Base-by-base conservation (phyloP, 2,329 filamentous ascomycete genomes). In the Arthrobotrys iridis region DNA sequence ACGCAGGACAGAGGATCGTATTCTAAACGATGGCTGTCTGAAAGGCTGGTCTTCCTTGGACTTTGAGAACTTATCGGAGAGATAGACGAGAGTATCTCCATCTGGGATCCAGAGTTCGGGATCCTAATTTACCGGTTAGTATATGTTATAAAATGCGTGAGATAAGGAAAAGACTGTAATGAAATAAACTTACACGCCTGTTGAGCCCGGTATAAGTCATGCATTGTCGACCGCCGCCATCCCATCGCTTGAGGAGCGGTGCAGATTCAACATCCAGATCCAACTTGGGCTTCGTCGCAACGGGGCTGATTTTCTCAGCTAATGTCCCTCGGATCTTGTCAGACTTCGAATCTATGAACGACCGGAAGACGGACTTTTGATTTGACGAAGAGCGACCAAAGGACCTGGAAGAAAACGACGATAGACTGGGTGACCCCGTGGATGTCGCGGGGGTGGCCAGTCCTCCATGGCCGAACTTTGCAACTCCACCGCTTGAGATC, bases 21-120 rank as follows among this genome's bases (percentile, higher is more conserved):
- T 79, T 5, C 87, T 84, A 78, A 89, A 86, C 1, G 86, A 88
- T 2, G 86, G 85, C 35, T 84, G 84, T 0, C 84, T 76, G 72
- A 76, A 76, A 4, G 60, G 72, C 20, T 70, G 72, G 30, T 76
- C 72, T 28, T 76, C 72, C 33, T 65, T 85, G 82, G 46, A 83
- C 82, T 76, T 83, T 84, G 77, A 70, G 46, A 77, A 78, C 40
- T 77, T 78, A 22, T 84, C 83, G 0, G 85, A 83, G 4, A 88
- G 83, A 79, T 85, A 89, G 1, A 89, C 83, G 7, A 89, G 81
- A 11, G 88, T 87, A 72, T 89, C 87, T 20, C 87, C 87, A 67
- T 87, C 86, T 0, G 85, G 84, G 77, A 88, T 86, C 87, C 87
- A 89, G 1, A 89, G 80, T 77, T 88, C 87, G 0, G 86, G 86